Evolutionary conservation across 257 asterid species (phyloP).

Genomic region (Echium plantagineum): DNA sequence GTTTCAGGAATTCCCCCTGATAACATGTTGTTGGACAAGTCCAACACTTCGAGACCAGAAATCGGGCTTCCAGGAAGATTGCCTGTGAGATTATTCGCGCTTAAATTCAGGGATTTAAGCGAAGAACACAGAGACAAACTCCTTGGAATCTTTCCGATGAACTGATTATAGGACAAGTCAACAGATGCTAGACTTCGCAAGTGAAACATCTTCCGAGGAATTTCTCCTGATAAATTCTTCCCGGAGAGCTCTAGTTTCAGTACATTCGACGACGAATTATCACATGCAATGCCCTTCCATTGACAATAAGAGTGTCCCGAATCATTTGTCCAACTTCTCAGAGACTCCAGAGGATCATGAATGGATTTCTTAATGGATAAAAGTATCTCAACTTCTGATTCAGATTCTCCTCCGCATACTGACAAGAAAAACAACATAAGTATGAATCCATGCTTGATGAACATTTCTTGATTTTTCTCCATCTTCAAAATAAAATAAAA

Average conservation of each 20-base stretch:
- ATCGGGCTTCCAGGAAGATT: conserved; percentile 22
- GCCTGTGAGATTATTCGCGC: conserved; percentile 68
- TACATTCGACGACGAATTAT: conserved; percentile 35
- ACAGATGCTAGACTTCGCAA: conserved; percentile 36
- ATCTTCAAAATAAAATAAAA: conserved; percentile 14
- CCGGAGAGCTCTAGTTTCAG: conserved; percentile 44
- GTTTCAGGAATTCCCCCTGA: conserved; percentile 47
- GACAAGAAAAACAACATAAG: conserved; percentile 20
- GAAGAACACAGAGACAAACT: conserved; percentile 23
- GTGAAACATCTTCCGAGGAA: conserved; percentile 34
- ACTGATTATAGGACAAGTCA: conserved; percentile 57
- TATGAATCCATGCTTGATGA: conserved; percentile 16
- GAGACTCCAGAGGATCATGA: conserved; percentile 33
- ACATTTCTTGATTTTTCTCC: conserved; percentile 18
- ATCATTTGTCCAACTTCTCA: conserved; percentile 39
- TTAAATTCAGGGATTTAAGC: conserved; percentile 54
- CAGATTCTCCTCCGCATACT: conserved; percentile 26
- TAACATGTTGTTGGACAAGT: conserved; percentile 63
- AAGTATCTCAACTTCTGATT: conserved; percentile 37
- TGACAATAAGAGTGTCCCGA: conserved; percentile 41
- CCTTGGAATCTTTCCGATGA: conserved; percentile 46
- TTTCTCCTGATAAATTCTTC: conserved; percentile 51
- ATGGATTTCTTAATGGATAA: conserved; percentile 39
- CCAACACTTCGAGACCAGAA: conserved; percentile 43
- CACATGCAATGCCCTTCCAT: conserved; percentile 67